Conservation (phyloP, 202 grass and related monocot genomes). For the Schoenoplectus triqueter region DNA sequence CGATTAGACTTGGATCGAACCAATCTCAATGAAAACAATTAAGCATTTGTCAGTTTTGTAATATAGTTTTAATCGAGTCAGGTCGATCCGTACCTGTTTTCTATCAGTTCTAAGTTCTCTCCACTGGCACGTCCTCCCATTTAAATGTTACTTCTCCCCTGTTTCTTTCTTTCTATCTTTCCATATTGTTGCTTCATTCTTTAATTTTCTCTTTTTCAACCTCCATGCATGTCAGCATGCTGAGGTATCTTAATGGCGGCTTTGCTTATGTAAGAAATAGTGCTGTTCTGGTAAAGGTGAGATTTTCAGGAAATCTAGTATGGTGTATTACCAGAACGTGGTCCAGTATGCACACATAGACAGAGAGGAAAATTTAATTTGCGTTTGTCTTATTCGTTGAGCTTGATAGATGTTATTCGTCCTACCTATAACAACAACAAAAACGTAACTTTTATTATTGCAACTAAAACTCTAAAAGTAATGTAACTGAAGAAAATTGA, state of each 20-base stretch:
- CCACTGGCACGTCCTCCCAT: background rate
- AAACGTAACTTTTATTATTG: too few species aligned
- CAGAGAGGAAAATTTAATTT: background rate
- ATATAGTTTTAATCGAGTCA: too few species aligned
- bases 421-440: too few species aligned
- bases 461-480: too few species aligned
- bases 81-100: background rate
- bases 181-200: background rate
- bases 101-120: constrained; percentile 9
- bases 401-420: background rate
- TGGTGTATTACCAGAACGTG: constrained; percentile 26
- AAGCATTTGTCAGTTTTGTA: too few species aligned
- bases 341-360: constrained; percentile 36
- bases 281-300: constrained; percentile 21
- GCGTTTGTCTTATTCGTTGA: constrained; percentile 25
- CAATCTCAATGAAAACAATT: too few species aligned
- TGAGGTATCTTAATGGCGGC: background rate
- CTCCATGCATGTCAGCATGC: constrained; percentile 17
- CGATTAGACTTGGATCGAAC: too few species aligned
- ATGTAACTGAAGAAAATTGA: too few species aligned
- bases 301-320: constrained; percentile 37
- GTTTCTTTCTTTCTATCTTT: background rate
- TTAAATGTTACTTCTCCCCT: background rate
- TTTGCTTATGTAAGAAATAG: constrained; percentile 26
- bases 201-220: background rate